Percentiles rank a stretch among this genome's conserved stretches.
phyloP scores from a whole-genome alignment of 1,284 basidiomycete species.

The Ustilago nuda region DNA sequence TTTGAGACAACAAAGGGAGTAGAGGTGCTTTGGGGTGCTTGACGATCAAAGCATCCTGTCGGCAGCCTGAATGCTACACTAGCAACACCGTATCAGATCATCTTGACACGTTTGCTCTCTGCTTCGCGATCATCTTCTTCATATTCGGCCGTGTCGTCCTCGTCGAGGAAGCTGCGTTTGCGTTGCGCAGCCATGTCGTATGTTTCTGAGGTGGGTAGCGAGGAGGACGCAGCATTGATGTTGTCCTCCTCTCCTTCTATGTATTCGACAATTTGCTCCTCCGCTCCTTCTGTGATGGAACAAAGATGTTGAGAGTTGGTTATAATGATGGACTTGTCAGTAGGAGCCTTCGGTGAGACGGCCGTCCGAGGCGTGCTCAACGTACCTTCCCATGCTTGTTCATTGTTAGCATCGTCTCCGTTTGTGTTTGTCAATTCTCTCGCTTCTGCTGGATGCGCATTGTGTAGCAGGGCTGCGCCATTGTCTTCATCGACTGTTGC shows the following conservation, averaged over 20 bases:
- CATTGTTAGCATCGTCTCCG: slow-evolving; percentile 12
- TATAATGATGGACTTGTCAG: slow-evolving; percentile 6
- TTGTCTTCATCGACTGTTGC: not conserved
- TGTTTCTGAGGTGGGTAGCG: slow-evolving; percentile 12
- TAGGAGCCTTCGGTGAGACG: not conserved
- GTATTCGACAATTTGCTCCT: slow-evolving; percentile 55
- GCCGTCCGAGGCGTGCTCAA: not conserved
- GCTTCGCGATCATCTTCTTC: slow-evolving; percentile 37
- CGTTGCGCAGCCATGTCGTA: slow-evolving; percentile 16
- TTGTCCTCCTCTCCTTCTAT: slow-evolving; percentile 28
- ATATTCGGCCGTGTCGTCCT: slow-evolving; percentile 28
- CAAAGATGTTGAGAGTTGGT: not conserved
- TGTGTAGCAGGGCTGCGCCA: slow-evolving; percentile 7
- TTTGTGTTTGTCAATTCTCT: slow-evolving; percentile 12
- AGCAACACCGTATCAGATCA: slow-evolving; percentile 15
- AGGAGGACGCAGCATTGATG: not conserved
- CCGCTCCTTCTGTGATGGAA: slow-evolving; percentile 21
- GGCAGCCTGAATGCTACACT: not conserved
- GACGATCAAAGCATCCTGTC: not conserved
- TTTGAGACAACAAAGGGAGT: not conserved
- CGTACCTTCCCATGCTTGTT: slow-evolving; percentile 31
- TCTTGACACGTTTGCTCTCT: slow-evolving; percentile 47
- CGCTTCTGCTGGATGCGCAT: slow-evolving; percentile 12
- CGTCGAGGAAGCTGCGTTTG: slow-evolving; percentile 34
- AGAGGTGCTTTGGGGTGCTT: not conserved